These are phyloP conservation scores for Sclerotinia borealis DNA, from an alignment of 2,329 filamentous ascomycete genomes.

Conservation along the genomic window DNA sequence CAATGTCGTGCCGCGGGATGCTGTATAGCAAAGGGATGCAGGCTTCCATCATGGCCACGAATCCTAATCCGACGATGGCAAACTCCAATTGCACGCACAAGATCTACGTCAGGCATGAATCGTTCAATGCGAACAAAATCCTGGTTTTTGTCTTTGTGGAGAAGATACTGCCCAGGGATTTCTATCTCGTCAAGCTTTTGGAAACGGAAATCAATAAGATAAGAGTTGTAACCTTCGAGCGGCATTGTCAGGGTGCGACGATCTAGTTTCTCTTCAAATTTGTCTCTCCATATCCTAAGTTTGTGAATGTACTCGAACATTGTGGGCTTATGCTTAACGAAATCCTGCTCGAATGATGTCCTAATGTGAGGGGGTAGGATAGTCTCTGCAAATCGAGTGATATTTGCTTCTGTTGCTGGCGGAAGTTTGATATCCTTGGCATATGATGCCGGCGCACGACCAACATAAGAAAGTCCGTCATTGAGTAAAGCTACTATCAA, in stretches of 20 bases:
- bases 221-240: constrained; percentile 80
- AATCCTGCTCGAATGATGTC: constrained; percentile 95
- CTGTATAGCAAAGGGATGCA: constrained; percentile 95
- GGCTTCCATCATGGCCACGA: constrained; percentile 90
- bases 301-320: constrained; percentile 99
- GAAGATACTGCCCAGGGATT: constrained; percentile 91
- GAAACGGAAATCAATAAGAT: constrained; percentile 94
- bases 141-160: constrained; percentile 98
- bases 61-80: constrained; percentile 94
- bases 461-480: constrained; percentile 88
- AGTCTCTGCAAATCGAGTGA: constrained; percentile 92
- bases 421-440: constrained; percentile 89
- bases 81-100: constrained; percentile 83
- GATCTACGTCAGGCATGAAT: constrained; percentile 89
- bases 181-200: constrained; percentile 98
- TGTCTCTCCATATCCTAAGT: constrained; percentile 89
- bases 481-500: constrained; percentile 97
- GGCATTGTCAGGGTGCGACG: constrained; percentile 46
- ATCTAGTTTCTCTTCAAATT: constrained; percentile 96
- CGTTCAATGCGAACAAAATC: constrained; percentile 97
- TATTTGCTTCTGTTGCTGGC: constrained; percentile 86
- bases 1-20: constrained; percentile 91
- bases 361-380: constrained; percentile 92
- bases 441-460: constrained; percentile 78
- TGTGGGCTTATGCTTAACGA: constrained; percentile 88